A percentile compares a stretch with the other conserved stretches of the same genome.
Conservation (phyloP, 2,329 filamentous ascomycete species). For the Pyrenochaeta sp. region DNA sequence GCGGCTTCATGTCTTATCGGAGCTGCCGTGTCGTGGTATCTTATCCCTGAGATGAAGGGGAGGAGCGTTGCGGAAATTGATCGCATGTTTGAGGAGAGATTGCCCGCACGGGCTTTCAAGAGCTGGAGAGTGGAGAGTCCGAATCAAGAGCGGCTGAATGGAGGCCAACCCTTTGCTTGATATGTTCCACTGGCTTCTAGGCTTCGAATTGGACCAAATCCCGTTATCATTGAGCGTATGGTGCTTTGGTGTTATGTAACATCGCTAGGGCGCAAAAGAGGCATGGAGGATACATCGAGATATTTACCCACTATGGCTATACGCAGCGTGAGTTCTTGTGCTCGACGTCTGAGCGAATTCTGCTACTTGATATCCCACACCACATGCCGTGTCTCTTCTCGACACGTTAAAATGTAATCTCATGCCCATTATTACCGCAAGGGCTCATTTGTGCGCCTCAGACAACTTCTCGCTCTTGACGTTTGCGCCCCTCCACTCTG, state of each 20-base stretch:
- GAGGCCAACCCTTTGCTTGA: not conserved
- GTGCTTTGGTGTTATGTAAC: not conserved
- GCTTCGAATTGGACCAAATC: too few relatives aligned
- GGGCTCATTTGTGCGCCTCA: too few relatives aligned
- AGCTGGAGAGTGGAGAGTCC: constrained; percentile 15
- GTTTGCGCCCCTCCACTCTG: constrained; percentile 57
- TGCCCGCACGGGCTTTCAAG: constrained; percentile 28
- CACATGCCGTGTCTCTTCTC: not conserved
- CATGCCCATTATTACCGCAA: not conserved
- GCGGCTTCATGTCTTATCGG: constrained; percentile 46
- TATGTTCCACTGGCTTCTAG: not conserved
- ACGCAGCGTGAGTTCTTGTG: not conserved
- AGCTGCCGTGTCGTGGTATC: constrained; percentile 53
- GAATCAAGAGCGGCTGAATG: not conserved
- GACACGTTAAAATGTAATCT: not conserved
- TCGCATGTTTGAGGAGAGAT: constrained; percentile 40
- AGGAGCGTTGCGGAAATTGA: constrained; percentile 60
- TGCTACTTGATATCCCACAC: not conserved
- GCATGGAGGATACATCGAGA: not conserved
- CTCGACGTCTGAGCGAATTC: not conserved
- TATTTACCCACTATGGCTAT: not conserved
- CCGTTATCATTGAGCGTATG: too few relatives aligned
- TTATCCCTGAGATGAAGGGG: constrained; percentile 64
- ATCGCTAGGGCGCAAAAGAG: not conserved
- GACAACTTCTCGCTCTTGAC: constrained; percentile 13